Evolutionary conservation across 768 basidiomycete species (phyloP), one percentile per base, ranked within the genome.

Genomic region (Leucogyrophana mollusca): DNA sequence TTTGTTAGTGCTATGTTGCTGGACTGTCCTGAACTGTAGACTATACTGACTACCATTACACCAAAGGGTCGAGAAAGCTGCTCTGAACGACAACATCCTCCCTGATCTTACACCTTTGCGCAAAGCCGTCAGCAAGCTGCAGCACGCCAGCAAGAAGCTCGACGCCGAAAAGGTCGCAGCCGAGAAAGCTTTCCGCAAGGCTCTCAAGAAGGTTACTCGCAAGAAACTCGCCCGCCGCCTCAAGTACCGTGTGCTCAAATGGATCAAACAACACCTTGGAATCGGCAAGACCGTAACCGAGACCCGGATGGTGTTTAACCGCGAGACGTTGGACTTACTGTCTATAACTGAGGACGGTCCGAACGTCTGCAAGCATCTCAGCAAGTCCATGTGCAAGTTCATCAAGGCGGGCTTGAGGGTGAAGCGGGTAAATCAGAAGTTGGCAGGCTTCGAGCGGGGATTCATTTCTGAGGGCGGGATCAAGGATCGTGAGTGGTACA

Each of bases 401-500:
- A 69, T 78, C 51, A 73, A 73, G 53, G 85, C 82, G 3, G 79
- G 72, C 2, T 78, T 76, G 56, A 79, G 81, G 22, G 77, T 89
- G 9, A 71, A 67, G 42, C 69, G 58, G 43, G 77, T 75, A 13
- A 90, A 90, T 64, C 66, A 76, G 67, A 87, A 84, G 61, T 68
- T 91, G n/a, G 65, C 73, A 9, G 65, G 70, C 6, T 90, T 91
- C 53, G 90, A 92, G 61, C 78, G 77, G 40, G 90, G 90, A 1
- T 90, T 95, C 62, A 85, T 94, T 49, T 82, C 80, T 5, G 71
- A 85, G 56, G 81, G 71, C 13, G 93, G 92, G 0, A 82, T 93
- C 52, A 82, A 82, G 54, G 82, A 84, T 44, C 75, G 88, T 24
- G 85, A 90, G 60, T 94, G 92, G 92, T 95, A 87, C 61, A 81